Percentiles rank a stretch among this genome's conserved stretches.
Conservation (phyloP, 2,329 filamentous ascomycete species). For the Diplocarpon rosae region DNA sequence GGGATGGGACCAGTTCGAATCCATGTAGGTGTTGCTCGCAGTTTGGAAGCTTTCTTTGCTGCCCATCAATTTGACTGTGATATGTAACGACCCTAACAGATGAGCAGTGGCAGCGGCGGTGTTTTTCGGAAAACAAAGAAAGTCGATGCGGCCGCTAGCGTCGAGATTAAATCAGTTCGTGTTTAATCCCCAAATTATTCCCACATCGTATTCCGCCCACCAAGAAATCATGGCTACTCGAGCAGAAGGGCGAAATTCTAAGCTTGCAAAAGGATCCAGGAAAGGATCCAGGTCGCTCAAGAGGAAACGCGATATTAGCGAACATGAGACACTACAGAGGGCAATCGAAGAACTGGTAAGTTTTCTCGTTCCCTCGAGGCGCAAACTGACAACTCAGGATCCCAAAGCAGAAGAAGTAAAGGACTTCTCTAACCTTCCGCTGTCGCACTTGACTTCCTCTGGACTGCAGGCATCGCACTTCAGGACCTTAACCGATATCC, state of each 20-base stretch:
- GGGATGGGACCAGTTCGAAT: no score
- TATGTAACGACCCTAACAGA: no score
- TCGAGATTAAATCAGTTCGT: not conserved
- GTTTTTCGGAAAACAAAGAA: no score
- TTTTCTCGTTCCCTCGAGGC: conserved; percentile 1
- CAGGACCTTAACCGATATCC: conserved; percentile 82
- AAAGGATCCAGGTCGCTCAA: conserved; percentile 19
- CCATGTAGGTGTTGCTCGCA: no score
- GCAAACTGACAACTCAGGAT: conserved; percentile 20
- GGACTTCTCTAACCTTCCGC: conserved; percentile 72
- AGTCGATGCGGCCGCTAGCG: not conserved
- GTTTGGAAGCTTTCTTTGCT: no score
- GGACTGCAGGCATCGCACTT: conserved; percentile 84
- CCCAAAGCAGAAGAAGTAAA: conserved; percentile 32
- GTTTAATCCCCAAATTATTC: not conserved
- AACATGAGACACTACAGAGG: conserved; percentile 24
- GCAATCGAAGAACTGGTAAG: conserved; percentile 25
- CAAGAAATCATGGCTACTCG: not conserved
- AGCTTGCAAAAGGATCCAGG: not conserved
- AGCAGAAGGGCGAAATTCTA: conserved; percentile 3
- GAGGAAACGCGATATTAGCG: conserved; percentile 25
- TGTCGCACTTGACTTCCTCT: conserved; percentile 67
- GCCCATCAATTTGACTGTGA: no score
- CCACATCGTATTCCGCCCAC: no score
- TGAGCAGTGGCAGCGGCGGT: no score